phyloP scores from a whole-genome alignment of 192 early-diverging fungal genomes.

The Chytriomyces confervae region DNA sequence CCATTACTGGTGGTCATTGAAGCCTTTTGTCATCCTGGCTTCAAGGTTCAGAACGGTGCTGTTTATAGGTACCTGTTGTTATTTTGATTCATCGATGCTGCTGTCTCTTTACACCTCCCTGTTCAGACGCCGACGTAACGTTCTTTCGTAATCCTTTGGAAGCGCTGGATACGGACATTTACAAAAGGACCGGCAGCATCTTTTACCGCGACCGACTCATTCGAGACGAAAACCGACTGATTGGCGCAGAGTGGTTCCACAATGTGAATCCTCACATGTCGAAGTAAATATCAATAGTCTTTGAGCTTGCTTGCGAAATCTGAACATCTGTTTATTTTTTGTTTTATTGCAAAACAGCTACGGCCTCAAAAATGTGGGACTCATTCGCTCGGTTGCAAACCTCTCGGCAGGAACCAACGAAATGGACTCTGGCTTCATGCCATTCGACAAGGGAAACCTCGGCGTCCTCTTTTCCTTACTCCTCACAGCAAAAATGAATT shows the following conservation, averaged over 20 bases:
- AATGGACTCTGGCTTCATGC: constrained; percentile 17
- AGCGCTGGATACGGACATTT: constrained; percentile 48
- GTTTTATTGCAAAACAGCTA: too few species aligned
- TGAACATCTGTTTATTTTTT: too few species aligned
- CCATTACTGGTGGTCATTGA: constrained; percentile 37
- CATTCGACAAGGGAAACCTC: neutral
- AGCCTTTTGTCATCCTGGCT: constrained; percentile 69
- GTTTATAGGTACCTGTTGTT: constrained; percentile 43
- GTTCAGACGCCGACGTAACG: constrained; percentile 65
- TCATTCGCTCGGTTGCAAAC: too few species aligned
- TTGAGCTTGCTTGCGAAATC: too few species aligned
- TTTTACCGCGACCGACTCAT: constrained; percentile 67
- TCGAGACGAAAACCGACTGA: neutral
- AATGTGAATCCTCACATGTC: neutral
- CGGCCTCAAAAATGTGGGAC: too few species aligned
- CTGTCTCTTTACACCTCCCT: too few species aligned
- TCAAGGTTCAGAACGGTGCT: constrained; percentile 65
- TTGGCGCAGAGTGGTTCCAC: neutral
- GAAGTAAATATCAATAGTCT: neutral
- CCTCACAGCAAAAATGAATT: constrained; percentile 11
- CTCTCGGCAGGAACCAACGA: neutral
- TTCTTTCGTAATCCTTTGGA: constrained; percentile 62
- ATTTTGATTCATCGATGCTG: too few species aligned
- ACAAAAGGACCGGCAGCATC: constrained; percentile 54
- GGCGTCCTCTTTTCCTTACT: constrained; percentile 13